Percentiles rank a stretch among this genome's conserved stretches.
Evolutionary conservation across 306 rosid species (phyloP).

Genomic region (Cucumis sativus): DNA sequence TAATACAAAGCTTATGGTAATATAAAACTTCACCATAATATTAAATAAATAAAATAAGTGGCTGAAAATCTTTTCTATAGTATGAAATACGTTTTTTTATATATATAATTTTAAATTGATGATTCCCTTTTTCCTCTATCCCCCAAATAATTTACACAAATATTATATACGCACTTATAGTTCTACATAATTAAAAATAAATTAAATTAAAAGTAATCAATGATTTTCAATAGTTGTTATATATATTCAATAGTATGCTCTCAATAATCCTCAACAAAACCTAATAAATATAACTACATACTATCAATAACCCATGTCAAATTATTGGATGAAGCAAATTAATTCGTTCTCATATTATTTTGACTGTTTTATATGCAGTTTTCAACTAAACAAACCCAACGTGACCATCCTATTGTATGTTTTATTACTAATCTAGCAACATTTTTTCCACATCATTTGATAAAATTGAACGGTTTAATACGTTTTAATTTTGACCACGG

Average conservation of each 20-base stretch:
- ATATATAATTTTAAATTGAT: background rate
- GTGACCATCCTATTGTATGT: background rate
- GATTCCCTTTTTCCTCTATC: no score
- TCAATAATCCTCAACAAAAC: background rate
- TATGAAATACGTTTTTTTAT: background rate
- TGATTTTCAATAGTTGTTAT: background rate
- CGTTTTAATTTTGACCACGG: background rate
- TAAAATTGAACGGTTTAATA: background rate
- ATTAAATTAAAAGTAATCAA: background rate
- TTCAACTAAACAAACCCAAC: background rate
- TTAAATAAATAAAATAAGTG: background rate
- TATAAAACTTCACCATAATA: background rate
- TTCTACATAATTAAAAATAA: background rate
- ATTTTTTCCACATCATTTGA: background rate
- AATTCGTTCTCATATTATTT: background rate
- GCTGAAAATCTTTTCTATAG: background rate
- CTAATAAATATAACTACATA: background rate
- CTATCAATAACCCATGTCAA: background rate
- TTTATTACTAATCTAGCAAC: background rate
- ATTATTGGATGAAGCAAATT: background rate
- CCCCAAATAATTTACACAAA: no score
- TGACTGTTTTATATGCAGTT: background rate
- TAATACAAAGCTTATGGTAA: background rate
- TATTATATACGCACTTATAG: background rate
- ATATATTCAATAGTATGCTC: background rate